Percentiles rank a stretch among this genome's conserved stretches.
phyloP scores from a whole-genome alignment of 2,329 filamentous ascomycete species.

The Aspergillus tubingensis region DNA sequence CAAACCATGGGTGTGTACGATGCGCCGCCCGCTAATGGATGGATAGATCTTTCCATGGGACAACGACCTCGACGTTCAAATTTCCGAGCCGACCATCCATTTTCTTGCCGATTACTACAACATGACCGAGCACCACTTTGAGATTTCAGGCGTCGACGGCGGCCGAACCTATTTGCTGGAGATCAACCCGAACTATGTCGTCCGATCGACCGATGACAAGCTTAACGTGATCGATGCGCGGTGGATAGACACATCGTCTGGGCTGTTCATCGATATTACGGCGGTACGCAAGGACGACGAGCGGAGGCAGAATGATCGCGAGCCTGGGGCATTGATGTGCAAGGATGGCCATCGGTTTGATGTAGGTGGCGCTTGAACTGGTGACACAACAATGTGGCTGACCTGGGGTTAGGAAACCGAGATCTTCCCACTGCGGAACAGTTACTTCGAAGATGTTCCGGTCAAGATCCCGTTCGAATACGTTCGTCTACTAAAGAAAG shows the following conservation, averaged over 20 bases:
- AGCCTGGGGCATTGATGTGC: conserved; percentile 51
- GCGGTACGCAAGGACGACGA: conserved; percentile 53
- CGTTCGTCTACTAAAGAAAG: conserved; percentile 54
- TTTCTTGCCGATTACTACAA: conserved; percentile 62
- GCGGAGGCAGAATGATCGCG: conserved; percentile 37
- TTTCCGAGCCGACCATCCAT: conserved; percentile 57
- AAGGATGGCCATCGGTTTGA: conserved; percentile 60
- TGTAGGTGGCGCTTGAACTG: conserved; percentile 26
- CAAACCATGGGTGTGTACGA: neutral
- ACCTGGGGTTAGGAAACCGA: conserved; percentile 43
- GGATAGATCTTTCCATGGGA: conserved; percentile 61
- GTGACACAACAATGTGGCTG: conserved; percentile 3
- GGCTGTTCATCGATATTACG: conserved; percentile 64
- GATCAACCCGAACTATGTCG: conserved; percentile 58
- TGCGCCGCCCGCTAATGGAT: conserved; percentile 12
- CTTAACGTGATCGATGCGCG: conserved; percentile 62
- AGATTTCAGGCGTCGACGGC: conserved; percentile 37
- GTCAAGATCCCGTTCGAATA: conserved; percentile 61
- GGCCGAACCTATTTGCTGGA: conserved; percentile 57
- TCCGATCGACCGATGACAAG: conserved; percentile 48
- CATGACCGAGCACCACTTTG: conserved; percentile 59
- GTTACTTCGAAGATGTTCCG: conserved; percentile 54
- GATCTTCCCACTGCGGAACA: conserved; percentile 60
- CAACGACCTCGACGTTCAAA: conserved; percentile 61
- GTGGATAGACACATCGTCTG: conserved; percentile 62